Conservation (phyloP, 179 eudicot genomes). For the Silene noctiflora region DNA sequence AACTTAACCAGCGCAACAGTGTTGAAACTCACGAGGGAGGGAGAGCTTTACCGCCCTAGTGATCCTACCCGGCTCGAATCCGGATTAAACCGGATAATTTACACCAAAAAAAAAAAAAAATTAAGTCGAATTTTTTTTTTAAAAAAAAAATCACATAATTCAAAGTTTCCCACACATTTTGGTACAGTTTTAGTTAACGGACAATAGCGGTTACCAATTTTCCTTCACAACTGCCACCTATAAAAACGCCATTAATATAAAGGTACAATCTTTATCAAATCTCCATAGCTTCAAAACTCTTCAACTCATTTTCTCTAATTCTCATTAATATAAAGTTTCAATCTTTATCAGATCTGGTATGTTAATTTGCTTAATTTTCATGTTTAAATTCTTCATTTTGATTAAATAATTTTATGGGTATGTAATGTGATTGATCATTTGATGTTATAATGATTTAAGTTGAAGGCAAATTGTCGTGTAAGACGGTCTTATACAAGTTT, state of each 20-base stretch:
- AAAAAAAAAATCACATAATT: too few relatives aligned
- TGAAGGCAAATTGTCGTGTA: too few relatives aligned
- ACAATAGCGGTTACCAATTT: background rate
- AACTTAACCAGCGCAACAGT: too few relatives aligned
- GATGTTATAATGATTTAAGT: background rate
- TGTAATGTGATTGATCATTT: too few relatives aligned
- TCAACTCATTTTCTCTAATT: constrained; percentile 10
- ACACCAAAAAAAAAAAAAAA: too few relatives aligned
- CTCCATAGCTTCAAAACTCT: background rate
- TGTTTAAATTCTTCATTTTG: background rate
- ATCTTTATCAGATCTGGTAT: constrained; percentile 27
- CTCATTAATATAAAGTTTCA: background rate
- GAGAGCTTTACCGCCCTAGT: too few relatives aligned
- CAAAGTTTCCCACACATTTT: background rate
- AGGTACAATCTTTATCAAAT: background rate
- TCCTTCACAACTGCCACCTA: background rate
- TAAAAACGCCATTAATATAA: constrained; percentile 46
- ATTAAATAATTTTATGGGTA: too few relatives aligned
- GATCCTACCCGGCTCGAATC: too few relatives aligned
- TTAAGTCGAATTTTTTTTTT: too few relatives aligned
- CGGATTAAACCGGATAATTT: too few relatives aligned
- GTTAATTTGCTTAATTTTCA: background rate
- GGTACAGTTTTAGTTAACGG: background rate
- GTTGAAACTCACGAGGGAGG: too few relatives aligned
- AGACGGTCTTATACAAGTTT: background rate